These are phyloP conservation scores for Pseudogymnoascus sp. DNA, from an alignment of 2,329 filamentous ascomycete genomes.

Conservation along the genomic window DNA sequence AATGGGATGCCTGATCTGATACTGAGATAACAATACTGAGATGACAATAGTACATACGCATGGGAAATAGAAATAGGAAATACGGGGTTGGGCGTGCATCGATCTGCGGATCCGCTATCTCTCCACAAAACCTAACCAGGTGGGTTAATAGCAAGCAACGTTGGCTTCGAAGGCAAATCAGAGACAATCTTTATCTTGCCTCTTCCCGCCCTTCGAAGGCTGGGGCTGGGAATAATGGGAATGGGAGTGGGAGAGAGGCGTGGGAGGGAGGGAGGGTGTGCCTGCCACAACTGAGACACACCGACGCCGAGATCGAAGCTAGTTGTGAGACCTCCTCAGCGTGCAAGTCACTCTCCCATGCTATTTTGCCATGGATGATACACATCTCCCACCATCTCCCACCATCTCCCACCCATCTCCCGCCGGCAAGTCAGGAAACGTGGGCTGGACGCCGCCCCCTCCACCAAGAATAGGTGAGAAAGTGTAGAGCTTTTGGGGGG, in stretches of 20 bases:
- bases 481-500: not conserved
- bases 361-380: not conserved
- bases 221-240: not conserved
- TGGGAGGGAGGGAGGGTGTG: not conserved
- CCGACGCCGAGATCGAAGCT: not conserved
- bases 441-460: not conserved
- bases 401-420: not conserved
- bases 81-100: too few relatives aligned
- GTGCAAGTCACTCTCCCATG: not conserved
- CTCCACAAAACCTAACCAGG: too few relatives aligned
- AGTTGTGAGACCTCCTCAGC: not conserved
- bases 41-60: too few relatives aligned
- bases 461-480: not conserved
- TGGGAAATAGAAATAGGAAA: too few relatives aligned
- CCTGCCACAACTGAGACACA: not conserved
- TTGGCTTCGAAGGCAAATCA: too few relatives aligned
- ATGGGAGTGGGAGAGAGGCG: not conserved
- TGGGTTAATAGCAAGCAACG: too few relatives aligned
- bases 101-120: too few relatives aligned
- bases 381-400: not conserved
- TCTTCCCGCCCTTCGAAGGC: not conserved
- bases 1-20: not conserved
- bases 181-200: not conserved
- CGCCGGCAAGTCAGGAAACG: not conserved
- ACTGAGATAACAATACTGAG: too few relatives aligned